Evolutionary conservation across 768 basidiomycete genomes (phyloP).

Genomic region (Pluteus cervinus): DNA sequence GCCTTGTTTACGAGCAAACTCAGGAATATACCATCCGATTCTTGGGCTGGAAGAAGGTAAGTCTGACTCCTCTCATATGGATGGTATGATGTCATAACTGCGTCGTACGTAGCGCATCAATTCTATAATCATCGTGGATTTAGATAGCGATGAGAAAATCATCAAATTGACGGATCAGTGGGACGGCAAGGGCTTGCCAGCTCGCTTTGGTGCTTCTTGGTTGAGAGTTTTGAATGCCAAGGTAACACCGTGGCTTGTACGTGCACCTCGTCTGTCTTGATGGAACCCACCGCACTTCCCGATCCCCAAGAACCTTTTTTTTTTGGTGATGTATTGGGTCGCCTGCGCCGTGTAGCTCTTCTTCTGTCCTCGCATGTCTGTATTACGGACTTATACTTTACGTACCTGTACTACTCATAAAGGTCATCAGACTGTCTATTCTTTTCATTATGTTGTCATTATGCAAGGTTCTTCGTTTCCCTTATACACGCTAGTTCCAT

Average conservation of each 20-base stretch:
- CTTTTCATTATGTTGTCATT: too few species aligned
- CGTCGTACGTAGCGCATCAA: slow-evolving; percentile 37
- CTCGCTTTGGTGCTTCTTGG: slow-evolving; percentile 37
- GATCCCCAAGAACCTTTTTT: too few species aligned
- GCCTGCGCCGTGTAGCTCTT: too few species aligned
- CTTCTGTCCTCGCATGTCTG: too few species aligned
- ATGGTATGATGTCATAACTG: not conserved
- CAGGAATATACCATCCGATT: slow-evolving; percentile 57
- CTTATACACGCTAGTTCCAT: too few species aligned
- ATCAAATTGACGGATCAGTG: slow-evolving; percentile 53
- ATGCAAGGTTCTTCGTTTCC: too few species aligned
- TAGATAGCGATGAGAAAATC: slow-evolving; percentile 63
- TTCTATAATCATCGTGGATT: slow-evolving; percentile 56
- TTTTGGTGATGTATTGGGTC: too few species aligned
- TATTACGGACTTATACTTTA: too few species aligned
- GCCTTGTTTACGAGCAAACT: slow-evolving; percentile 50
- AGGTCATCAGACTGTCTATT: too few species aligned
- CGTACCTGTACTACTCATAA: too few species aligned
- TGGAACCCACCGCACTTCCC: too few species aligned
- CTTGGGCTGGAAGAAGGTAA: slow-evolving; percentile 45
- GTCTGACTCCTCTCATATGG: slow-evolving; percentile 4
- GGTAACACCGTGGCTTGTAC: slow-evolving; percentile 46
- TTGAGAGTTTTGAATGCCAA: slow-evolving; percentile 47
- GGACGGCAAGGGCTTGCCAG: slow-evolving; percentile 48
- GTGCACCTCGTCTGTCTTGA: too few species aligned